These are phyloP conservation scores for Hordeum marinum DNA, from an alignment of 176 grass and related monocot genomes.

Conservation along the genomic window DNA sequence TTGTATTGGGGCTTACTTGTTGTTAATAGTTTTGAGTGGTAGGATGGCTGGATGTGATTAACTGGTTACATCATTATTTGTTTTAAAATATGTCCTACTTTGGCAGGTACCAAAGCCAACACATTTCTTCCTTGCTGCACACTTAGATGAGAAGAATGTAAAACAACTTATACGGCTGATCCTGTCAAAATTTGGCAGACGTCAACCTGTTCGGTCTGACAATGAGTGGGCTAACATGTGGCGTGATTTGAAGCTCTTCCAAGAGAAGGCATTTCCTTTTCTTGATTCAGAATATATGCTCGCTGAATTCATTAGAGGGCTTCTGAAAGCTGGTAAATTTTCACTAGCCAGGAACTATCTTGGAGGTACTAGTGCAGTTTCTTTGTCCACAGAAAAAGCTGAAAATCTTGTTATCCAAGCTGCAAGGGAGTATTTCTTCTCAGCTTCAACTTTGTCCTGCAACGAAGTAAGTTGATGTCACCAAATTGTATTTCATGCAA, in stretches of 20 bases:
- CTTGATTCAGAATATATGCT: slow-evolving; percentile 96
- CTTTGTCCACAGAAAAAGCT: slow-evolving; percentile 60
- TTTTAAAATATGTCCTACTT: slow-evolving; percentile 27
- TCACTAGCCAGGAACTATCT: slow-evolving; percentile 96
- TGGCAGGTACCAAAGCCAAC: slow-evolving; percentile 83
- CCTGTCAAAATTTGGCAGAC: slow-evolving; percentile 90
- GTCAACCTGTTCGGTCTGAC: slow-evolving; percentile 80
- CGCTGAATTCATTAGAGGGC: slow-evolving; percentile 86
- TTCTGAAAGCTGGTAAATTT: slow-evolving; percentile 96
- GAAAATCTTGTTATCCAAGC: slow-evolving; percentile 92
- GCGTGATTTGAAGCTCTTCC: slow-evolving; percentile 85
- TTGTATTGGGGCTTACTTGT: slow-evolving; percentile 3
- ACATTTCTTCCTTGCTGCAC: slow-evolving; percentile 57
- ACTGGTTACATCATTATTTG: background rate
- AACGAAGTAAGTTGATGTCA: slow-evolving; percentile 63
- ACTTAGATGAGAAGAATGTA: slow-evolving; percentile 85
- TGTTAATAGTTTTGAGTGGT: slow-evolving; percentile 12
- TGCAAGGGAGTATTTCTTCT: slow-evolving; percentile 97
- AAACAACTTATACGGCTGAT: slow-evolving; percentile 87
- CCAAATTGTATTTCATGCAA: slow-evolving; percentile 18
- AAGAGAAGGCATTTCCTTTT: slow-evolving; percentile 96
- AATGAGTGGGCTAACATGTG: slow-evolving; percentile 91
- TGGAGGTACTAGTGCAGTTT: slow-evolving; percentile 81
- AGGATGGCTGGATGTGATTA: slow-evolving; percentile 20
- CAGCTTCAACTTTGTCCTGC: slow-evolving; percentile 83